phyloP scores from a whole-genome alignment of 306 rosid species.

The Quercus mongolica region DNA sequence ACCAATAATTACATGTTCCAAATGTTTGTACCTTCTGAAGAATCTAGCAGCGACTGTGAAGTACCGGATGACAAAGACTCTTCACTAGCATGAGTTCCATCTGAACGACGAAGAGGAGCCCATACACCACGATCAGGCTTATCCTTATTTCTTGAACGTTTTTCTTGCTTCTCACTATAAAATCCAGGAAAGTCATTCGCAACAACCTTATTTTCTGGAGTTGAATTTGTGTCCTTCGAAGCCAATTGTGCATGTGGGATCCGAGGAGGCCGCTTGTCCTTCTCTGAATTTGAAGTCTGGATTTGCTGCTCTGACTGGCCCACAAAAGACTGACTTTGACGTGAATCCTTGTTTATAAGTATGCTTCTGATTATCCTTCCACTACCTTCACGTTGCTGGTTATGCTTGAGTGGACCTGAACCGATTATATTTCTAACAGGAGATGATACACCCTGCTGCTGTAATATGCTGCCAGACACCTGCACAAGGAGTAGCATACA shows the following conservation, averaged over 20 bases:
- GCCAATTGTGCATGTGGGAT: slow-evolving; percentile 47
- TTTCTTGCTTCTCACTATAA: slow-evolving; percentile 49
- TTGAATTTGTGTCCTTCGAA: slow-evolving; percentile 51
- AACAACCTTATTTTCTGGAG: slow-evolving; percentile 40
- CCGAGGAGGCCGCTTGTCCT: slow-evolving; percentile 46
- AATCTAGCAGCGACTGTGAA: slow-evolving; percentile 26
- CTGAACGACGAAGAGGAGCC: slow-evolving; percentile 43
- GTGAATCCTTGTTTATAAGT: slow-evolving; percentile 54
- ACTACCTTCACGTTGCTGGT: slow-evolving; percentile 44
- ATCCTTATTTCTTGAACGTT: slow-evolving; percentile 50
- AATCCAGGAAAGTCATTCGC: slow-evolving; percentile 38
- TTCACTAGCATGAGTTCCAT: slow-evolving; percentile 36
- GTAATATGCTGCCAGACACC: slow-evolving; percentile 34
- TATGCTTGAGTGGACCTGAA: slow-evolving; percentile 43
- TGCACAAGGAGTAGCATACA: slow-evolving; percentile 25
- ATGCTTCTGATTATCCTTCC: slow-evolving; percentile 60
- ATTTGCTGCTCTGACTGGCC: slow-evolving; percentile 38
- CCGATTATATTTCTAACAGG: slow-evolving; percentile 30
- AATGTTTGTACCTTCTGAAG: slow-evolving; percentile 46
- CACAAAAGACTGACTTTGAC: slow-evolving; percentile 50
- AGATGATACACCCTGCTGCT: slow-evolving; percentile 35
- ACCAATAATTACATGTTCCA: background rate
- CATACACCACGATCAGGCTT: slow-evolving; percentile 56
- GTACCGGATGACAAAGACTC: slow-evolving; percentile 37
- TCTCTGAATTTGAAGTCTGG: slow-evolving; percentile 43